These are phyloP conservation scores for Isatis lusitanica DNA, from an alignment of 441 rosid species.

Conservation along the genomic window DNA sequence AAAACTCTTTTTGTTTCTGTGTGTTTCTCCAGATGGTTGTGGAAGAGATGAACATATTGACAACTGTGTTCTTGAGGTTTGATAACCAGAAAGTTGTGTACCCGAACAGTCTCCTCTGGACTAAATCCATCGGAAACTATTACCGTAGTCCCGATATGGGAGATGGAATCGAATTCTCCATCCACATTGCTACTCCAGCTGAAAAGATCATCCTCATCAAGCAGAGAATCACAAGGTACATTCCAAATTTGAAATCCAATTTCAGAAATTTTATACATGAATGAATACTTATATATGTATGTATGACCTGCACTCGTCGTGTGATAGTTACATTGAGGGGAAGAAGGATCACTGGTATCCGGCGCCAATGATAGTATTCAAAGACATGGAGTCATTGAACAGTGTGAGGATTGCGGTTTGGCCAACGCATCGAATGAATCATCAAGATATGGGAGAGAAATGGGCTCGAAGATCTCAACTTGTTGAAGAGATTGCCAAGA, in stretches of 20 bases:
- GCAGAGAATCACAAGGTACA: slow-evolving; percentile 61
- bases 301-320: background rate
- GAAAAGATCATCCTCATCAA: slow-evolving; percentile 60
- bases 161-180: slow-evolving; percentile 61
- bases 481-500: slow-evolving; percentile 60
- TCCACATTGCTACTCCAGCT: slow-evolving; percentile 64
- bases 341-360: slow-evolving; percentile 61
- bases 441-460: slow-evolving; percentile 65
- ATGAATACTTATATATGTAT: background rate
- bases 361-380: slow-evolving; percentile 49
- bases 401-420: slow-evolving; percentile 57
- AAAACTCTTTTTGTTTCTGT: background rate
- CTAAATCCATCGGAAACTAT: slow-evolving; percentile 56
- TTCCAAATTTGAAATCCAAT: background rate
- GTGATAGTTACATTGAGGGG: slow-evolving; percentile 47
- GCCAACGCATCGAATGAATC: slow-evolving; percentile 58
- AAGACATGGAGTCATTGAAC: slow-evolving; percentile 55
- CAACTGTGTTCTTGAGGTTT: slow-evolving; percentile 62
- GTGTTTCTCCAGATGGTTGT: slow-evolving; percentile 52
- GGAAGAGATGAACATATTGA: slow-evolving; percentile 78
- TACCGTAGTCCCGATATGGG: slow-evolving; percentile 82
- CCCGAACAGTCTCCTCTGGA: slow-evolving; percentile 67
- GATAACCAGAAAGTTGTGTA: slow-evolving; percentile 65
- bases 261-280: background rate
- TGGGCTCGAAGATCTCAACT: slow-evolving; percentile 52